Evolutionary conservation across 169 alveolate genomes (phyloP), one percentile per base, ranked within the genome.

Genomic region (Eimeria nieschulzi): DNA sequence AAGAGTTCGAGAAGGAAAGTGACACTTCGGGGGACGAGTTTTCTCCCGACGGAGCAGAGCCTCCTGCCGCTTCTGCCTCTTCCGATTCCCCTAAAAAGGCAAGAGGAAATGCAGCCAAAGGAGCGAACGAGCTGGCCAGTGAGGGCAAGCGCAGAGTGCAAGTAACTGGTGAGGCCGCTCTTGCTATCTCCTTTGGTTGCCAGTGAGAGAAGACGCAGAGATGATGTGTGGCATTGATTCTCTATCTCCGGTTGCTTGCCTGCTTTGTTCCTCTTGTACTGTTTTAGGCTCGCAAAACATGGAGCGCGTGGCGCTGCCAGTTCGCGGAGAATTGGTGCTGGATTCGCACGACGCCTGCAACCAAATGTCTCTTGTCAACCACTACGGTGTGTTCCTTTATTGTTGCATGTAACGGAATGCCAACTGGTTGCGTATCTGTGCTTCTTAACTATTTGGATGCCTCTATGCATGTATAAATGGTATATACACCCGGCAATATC

Each of bases 311-410:
- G 93, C 92, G 61, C 97, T 97, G 23, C 99, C 99, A 25, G 96
- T 91, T 85, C 96, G 95, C 76, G 94, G 97, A 55, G 96, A 96
- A 87, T 97, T 95, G 93, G 97, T 97, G 33, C 91, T 97, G 61
- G 98, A 97, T 59, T 96, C 98, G n/a, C 95, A 96, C 55, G 93
- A 93, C 56, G 96, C 97, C 76, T 97, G 96, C 90, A 97, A 97
- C 90, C 98, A 97, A 91, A 90, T 97, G 97, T 95, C 97, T 33
- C 92, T 97, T 87, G 97, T 97, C 25, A 97, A 97, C 91, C 99
- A 97, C 95, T 97, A 96, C 72, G 97, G 97, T 84, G 91, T 97
- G 73, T 71, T 94, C 33, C 6, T 78, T 23, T 66, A 15, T 59
- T 33, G 46, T 33, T 33, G 46, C 46, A 33, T 33, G 46, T 33